Conservation (phyloP, 2,329 filamentous ascomycete species). For the Colletotrichum liaoningense region DNA sequence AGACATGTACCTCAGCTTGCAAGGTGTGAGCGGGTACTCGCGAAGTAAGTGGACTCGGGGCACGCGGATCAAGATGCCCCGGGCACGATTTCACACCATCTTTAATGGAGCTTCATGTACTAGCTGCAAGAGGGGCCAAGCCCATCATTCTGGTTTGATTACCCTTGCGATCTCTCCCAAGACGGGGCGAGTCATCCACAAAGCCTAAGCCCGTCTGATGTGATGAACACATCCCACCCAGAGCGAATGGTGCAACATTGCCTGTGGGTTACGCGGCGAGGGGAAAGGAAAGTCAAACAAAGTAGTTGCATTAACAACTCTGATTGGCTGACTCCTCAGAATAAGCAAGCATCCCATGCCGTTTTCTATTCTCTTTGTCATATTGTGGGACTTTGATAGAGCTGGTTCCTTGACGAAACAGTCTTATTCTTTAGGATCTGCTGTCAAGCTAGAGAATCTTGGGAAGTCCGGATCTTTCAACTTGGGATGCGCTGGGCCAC, state of each 20-base stretch:
- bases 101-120: background rate
- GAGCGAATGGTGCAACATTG: constrained; percentile 3
- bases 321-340: background rate
- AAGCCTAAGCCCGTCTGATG: constrained; percentile 3
- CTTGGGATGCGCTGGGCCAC: background rate
- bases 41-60: background rate
- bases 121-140: background rate
- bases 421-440: background rate
- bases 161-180: background rate
- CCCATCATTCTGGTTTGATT: background rate
- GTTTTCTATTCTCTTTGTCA: background rate
- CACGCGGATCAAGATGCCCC: background rate
- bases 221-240: background rate
- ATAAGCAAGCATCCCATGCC: background rate
- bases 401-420: constrained; percentile 11
- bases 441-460: background rate
- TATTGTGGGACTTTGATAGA: background rate
- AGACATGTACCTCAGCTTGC: background rate
- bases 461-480: background rate
- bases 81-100: too few species aligned
- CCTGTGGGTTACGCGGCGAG: background rate
- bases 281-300: background rate
- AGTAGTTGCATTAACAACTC: background rate
- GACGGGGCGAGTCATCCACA: constrained; percentile 20
- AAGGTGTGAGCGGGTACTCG: background rate